These are phyloP conservation scores for Lyophyllum semitale DNA, from an alignment of 768 basidiomycete genomes.

Conservation along the genomic window DNA sequence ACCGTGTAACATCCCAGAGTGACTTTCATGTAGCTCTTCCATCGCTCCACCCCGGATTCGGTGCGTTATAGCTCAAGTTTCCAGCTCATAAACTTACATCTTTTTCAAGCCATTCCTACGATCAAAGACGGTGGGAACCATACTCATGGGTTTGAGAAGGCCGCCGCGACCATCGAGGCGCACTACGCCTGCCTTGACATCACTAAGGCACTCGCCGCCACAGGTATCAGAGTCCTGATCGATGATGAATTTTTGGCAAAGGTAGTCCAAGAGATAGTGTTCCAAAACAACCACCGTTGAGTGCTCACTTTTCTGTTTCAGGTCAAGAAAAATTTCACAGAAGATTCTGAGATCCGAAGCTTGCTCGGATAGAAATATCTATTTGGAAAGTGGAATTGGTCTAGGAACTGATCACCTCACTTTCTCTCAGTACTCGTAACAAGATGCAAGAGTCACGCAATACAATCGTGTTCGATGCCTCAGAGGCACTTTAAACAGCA, in stretches of 20 bases:
- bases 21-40: slow-evolving; percentile 47
- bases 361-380: neutral
- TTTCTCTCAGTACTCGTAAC: too few relatives aligned
- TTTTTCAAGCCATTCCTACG: slow-evolving; percentile 69
- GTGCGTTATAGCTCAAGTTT: slow-evolving; percentile 30
- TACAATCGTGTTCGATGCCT: too few relatives aligned
- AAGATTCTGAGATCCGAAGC: slow-evolving; percentile 30
- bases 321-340: slow-evolving; percentile 53
- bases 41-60: slow-evolving; percentile 73
- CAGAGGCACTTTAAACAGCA: too few relatives aligned
- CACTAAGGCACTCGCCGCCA: slow-evolving; percentile 70
- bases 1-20: neutral
- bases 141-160: slow-evolving; percentile 64
- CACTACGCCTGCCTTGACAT: slow-evolving; percentile 70
- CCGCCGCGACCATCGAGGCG: slow-evolving; percentile 60
- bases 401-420: too few relatives aligned
- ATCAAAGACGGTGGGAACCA: slow-evolving; percentile 75
- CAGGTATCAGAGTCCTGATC: slow-evolving; percentile 67
- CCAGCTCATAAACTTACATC: neutral
- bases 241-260: slow-evolving; percentile 61
- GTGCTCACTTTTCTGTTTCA: slow-evolving; percentile 16
- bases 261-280: neutral
- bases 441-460: too few relatives aligned
- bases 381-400: neutral
- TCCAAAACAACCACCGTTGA: neutral